These are phyloP conservation scores for Xylaria sp. DNA, from an alignment of 2,329 filamentous ascomycete genomes.

Conservation along the genomic window DNA sequence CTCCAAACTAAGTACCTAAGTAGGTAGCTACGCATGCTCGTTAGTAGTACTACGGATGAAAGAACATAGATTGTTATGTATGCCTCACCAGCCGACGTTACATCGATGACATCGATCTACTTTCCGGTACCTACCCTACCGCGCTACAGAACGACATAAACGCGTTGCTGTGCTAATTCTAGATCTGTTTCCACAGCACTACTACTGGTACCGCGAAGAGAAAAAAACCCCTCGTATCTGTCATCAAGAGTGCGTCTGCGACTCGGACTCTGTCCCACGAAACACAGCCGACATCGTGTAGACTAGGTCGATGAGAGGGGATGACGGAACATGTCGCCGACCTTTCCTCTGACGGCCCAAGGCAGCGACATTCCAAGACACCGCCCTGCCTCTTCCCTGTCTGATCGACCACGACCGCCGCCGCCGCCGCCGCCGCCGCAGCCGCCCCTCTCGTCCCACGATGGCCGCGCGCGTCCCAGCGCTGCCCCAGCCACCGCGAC, in stretches of 20 bases:
- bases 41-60: background rate
- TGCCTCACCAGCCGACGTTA: slow-evolving; percentile 16
- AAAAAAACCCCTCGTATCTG: too few species aligned
- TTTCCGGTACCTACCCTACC: background rate
- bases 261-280: background rate
- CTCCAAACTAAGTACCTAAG: background rate
- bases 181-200: background rate
- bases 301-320: slow-evolving; percentile 5
- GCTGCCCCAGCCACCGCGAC: slow-evolving; percentile 18
- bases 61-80: background rate
- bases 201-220: background rate
- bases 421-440: background rate
- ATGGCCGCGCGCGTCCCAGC: slow-evolving; percentile 1
- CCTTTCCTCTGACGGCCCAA: slow-evolving; percentile 40
- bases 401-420: slow-evolving; percentile 9
- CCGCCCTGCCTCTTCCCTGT: slow-evolving; percentile 16
- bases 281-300: background rate
- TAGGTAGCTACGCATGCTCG: background rate
- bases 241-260: background rate
- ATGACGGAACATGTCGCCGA: slow-evolving; percentile 48
- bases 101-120: slow-evolving; percentile 35
- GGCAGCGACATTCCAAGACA: slow-evolving; percentile 37
- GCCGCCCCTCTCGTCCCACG: slow-evolving; percentile 23
- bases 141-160: background rate
- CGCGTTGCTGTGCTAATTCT: background rate